phyloP scores from a whole-genome alignment of 176 grass and related monocot genomes.

The Zoysia japonica region DNA sequence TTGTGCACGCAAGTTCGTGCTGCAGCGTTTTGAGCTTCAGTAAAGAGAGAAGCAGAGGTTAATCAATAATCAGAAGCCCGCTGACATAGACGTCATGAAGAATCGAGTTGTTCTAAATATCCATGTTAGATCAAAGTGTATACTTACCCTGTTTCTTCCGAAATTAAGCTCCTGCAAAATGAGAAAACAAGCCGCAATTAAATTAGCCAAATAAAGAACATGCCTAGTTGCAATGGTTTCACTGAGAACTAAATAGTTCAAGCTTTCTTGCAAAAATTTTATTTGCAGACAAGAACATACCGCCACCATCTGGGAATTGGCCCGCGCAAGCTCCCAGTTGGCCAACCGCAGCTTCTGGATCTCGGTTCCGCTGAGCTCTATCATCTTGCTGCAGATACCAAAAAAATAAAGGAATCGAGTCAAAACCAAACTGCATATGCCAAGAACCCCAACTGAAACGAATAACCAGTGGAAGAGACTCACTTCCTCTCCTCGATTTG shows the following conservation, averaged over 20 bases:
- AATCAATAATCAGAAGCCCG: constrained; percentile 34
- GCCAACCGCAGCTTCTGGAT: constrained; percentile 48
- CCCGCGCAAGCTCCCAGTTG: constrained; percentile 57
- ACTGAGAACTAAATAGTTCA: background rate
- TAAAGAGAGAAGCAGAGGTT: background rate
- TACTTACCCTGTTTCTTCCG: constrained; percentile 53
- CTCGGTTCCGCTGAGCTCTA: constrained; percentile 43
- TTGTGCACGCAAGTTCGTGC: constrained; percentile 56
- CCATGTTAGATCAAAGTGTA: background rate
- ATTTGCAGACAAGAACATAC: constrained; percentile 22
- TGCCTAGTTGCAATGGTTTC: background rate
- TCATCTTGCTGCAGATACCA: constrained; percentile 37
- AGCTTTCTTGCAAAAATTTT: background rate
- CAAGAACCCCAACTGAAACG: constrained; percentile 17
- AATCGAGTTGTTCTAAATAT: background rate
- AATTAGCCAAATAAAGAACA: background rate
- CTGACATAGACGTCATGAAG: background rate
- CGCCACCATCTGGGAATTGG: constrained; percentile 44
- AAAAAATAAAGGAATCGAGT: constrained; percentile 8
- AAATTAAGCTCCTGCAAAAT: constrained; percentile 54
- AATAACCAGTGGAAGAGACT: constrained; percentile 15
- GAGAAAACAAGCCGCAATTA: background rate
- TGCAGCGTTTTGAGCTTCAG: constrained; percentile 55
- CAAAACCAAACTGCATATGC: background rate
- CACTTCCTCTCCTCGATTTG: constrained; percentile 52